These are phyloP conservation scores for Excoecaria agallocha DNA, from an alignment of 345 rosid genomes.

Conservation along the genomic window DNA sequence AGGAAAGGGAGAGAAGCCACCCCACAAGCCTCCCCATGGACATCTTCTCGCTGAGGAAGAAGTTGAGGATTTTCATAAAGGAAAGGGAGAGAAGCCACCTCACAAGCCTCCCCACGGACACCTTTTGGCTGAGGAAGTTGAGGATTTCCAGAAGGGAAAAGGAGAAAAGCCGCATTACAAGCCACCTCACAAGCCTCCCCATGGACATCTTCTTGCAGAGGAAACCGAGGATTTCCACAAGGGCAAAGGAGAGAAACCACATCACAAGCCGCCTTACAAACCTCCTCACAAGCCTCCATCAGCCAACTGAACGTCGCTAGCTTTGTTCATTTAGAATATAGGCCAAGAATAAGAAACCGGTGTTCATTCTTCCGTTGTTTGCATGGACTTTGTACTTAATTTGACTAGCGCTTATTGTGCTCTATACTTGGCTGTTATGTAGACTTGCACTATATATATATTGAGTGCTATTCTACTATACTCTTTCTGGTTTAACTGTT, in stretches of 20 bases:
- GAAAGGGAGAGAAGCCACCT: constrained; percentile 9
- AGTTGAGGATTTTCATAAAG: constrained; percentile 11
- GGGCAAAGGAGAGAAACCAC: constrained; percentile 1
- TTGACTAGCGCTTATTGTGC: background rate
- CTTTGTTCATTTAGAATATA: background rate
- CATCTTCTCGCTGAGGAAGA: constrained; percentile 15
- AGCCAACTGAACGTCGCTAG: background rate
- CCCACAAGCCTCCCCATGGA: constrained; percentile 12
- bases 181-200: constrained; percentile 3
- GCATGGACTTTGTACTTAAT: background rate
- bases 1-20: background rate
- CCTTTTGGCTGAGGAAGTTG: constrained; percentile 15
- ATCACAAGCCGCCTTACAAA: constrained; percentile 9
- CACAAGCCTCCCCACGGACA: constrained; percentile 29
- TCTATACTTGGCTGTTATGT: background rate
- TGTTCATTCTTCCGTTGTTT: background rate
- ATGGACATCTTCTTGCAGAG: background rate
- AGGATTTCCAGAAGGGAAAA: constrained; percentile 8
- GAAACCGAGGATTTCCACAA: background rate
- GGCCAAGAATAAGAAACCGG: constrained; percentile 2
- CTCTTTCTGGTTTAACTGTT: background rate
- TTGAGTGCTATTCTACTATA: background rate
- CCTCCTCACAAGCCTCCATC: constrained; percentile 17
- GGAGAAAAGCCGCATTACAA: constrained; percentile 21
- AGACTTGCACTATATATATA: background rate